Evolutionary conservation across 2,329 filamentous ascomycete genomes (phyloP).

Genomic region (Penicillium sp.): DNA sequence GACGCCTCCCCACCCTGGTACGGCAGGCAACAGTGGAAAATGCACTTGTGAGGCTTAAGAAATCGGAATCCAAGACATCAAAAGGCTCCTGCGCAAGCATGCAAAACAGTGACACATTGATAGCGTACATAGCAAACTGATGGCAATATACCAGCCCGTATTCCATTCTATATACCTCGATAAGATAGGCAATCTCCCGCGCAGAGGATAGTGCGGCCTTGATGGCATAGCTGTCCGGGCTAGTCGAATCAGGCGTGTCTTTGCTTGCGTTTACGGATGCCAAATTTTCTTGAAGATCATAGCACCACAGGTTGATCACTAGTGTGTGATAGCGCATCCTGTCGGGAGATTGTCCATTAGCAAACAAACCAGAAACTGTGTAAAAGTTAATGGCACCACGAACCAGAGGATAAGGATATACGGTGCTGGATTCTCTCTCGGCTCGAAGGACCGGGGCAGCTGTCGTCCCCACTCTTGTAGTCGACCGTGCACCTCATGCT

Average conservation of each 20-base stretch:
- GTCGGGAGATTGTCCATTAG: no score
- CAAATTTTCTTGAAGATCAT: slow-evolving; percentile 21
- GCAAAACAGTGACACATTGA: slow-evolving; percentile 42
- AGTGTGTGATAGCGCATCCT: slow-evolving; percentile 43
- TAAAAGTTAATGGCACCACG: not conserved
- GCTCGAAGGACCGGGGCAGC: no score
- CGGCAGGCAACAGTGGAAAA: slow-evolving; percentile 39
- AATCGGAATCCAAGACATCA: slow-evolving; percentile 39
- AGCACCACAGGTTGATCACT: slow-evolving; percentile 40
- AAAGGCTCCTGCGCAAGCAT: slow-evolving; percentile 34
- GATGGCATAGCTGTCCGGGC: no score
- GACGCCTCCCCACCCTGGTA: slow-evolving; percentile 35
- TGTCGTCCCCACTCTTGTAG: slow-evolving; percentile 11
- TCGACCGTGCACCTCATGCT: slow-evolving; percentile 35
- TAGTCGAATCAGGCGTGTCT: no score
- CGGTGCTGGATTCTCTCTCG: no score
- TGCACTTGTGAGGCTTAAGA: slow-evolving; percentile 37
- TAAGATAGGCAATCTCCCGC: slow-evolving; percentile 33
- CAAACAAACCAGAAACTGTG: no score
- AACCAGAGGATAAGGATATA: not conserved
- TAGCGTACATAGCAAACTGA: slow-evolving; percentile 42
- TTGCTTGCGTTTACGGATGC: no score
- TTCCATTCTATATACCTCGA: slow-evolving; percentile 35
- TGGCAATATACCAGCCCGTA: slow-evolving; percentile 40
- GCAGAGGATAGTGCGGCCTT: slow-evolving; percentile 33